A percentile compares a stretch with the other conserved stretches of the same genome.
These are phyloP conservation scores for Antarctomyces pellizariae DNA, from an alignment of 495 filamentous ascomycete species.

Conservation along the genomic window DNA sequence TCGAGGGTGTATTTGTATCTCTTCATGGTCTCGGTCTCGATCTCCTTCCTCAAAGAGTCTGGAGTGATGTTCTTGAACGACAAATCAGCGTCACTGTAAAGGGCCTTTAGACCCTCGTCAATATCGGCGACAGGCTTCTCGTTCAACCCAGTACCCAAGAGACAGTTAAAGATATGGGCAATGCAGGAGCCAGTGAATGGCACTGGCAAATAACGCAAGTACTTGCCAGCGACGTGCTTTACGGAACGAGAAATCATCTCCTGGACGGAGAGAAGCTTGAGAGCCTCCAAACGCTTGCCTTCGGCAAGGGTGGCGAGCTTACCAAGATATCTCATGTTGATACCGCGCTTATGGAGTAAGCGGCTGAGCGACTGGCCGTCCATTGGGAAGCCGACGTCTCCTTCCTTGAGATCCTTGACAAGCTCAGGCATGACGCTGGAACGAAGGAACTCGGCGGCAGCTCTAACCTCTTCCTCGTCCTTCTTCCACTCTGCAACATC, in stretches of 20 bases:
- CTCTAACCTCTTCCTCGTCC: constrained; percentile 76
- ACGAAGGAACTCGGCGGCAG: constrained; percentile 56
- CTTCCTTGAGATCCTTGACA: constrained; percentile 66
- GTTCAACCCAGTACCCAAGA: constrained; percentile 63
- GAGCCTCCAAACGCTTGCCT: constrained; percentile 47
- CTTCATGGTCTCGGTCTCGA: constrained; percentile 44
- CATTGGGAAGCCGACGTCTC: constrained; percentile 93
- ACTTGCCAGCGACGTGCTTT: constrained; percentile 71
- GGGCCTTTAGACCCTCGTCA: constrained; percentile 42
- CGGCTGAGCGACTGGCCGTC: constrained; percentile 76
- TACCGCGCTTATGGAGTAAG: constrained; percentile 87
- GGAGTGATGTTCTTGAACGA: constrained; percentile 57
- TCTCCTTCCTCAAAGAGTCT: constrained; percentile 38
- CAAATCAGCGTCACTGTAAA: constrained; percentile 71
- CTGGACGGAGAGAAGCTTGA: constrained; percentile 53
- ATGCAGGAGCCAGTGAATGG: constrained; percentile 53
- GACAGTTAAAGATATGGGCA: constrained; percentile 82
- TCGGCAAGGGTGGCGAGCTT: constrained; percentile 47
- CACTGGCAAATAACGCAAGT: constrained; percentile 59
- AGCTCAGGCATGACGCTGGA: constrained; percentile 45
- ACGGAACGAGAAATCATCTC: constrained; percentile 88
- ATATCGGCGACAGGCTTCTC: constrained; percentile 48
- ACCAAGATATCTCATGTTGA: constrained; percentile 92
- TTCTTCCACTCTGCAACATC: constrained; percentile 67
- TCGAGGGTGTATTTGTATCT: constrained; percentile 58